Evolutionary conservation across 2,329 filamentous ascomycete species (phyloP), one percentile per base, ranked within the genome.

Genomic region (Aspergillus vadensis): DNA sequence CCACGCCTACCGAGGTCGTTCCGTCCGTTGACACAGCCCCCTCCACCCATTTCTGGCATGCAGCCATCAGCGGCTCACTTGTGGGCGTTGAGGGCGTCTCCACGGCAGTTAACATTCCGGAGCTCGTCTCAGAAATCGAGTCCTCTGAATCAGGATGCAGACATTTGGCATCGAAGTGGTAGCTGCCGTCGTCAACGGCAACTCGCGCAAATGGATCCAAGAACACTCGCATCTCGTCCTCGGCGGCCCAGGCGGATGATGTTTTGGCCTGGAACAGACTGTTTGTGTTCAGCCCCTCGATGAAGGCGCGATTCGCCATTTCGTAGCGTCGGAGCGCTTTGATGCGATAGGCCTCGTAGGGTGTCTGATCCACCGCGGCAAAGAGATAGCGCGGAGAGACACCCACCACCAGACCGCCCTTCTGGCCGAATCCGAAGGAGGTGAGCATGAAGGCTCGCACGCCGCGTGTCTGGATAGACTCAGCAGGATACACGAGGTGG

Each of bases 401-500:
- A 5, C 19, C 21, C 21, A 54, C 39, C 14, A 41, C 39, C 36
- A 41, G 15, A 5, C 36, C 51, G 8, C 51, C 51, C 36, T 54
- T 54, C 36, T 54, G 51, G 5, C 51, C 51, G 36, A 54, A 54
- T 12, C 51, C 51, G 36, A 54, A 54, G 1, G 51, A 54, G 2
- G 51, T 54, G 9, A 54, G 36, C 38, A 39, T 54, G 15, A 54
- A 41, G 19, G 51, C 51, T 4, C 51, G 38, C 12, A 54, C 10
- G 4, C 38, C 51, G 6, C 8, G 15, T 3, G 51, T 54, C 36
- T 54, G 36, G 4, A 54, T 12, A 0, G 51, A 17, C 36, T 41
- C 36, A 1, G 38, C 39, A 15, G 39, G 51, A 7, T 41, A 54
- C 6, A 41, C 51, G 2, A 61, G 30, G 80, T 96, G 90, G 76